Base-by-base conservation (phyloP, 768 basidiomycete genomes). In the Mrakia blollopis region DNA sequence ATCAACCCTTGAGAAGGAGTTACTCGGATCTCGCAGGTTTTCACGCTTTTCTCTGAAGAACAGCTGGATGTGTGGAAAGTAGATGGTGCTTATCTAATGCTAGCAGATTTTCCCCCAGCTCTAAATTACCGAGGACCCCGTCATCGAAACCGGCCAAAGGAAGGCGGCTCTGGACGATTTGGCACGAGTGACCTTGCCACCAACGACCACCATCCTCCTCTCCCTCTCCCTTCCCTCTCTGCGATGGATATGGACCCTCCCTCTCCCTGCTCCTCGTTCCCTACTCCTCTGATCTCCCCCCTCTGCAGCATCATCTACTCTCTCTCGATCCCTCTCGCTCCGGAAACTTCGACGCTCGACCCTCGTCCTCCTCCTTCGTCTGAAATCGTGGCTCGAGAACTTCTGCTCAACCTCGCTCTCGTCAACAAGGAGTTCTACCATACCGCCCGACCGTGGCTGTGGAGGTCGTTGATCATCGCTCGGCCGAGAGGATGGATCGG, bases 401-500 rank as follows among this genome's bases (percentile, higher is more conserved):
- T 92, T 0, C 86, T 94, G 30, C 86, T 88, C 8, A 89, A 83
- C 80, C 89, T 93, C 62, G 92, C 90, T 80, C 87, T 91, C 78
- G 91, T 92, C 61, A 91, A 89, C 81, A 90, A 86, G 67, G 76
- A 77, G 67, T 77, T 77, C 72, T 77, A 77, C 72, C 72, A 77
- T 67, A 77, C 76, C 62, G 71, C 76, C n/a, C 57, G 90, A 80
- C 92, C 92, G 0, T 94, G 91, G 91, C 85, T 94, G 8, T 94
- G 92, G 92, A 88, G 88, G 76, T 89, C 89, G 78, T 85, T 94
- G 79, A 92, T 93, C 82, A 90, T 94, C 71, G 88, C 91, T 8
- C 87, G 93, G 8, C 92, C 92, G 14, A 88, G 89, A n/a, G 89
- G 88, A 79, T 94, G 92, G 91, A 88, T 94, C 21, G 86, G 91